These are phyloP conservation scores for Aphanomyces cochlioides DNA, from an alignment of 352 stramenopile species.

Conservation along the genomic window DNA sequence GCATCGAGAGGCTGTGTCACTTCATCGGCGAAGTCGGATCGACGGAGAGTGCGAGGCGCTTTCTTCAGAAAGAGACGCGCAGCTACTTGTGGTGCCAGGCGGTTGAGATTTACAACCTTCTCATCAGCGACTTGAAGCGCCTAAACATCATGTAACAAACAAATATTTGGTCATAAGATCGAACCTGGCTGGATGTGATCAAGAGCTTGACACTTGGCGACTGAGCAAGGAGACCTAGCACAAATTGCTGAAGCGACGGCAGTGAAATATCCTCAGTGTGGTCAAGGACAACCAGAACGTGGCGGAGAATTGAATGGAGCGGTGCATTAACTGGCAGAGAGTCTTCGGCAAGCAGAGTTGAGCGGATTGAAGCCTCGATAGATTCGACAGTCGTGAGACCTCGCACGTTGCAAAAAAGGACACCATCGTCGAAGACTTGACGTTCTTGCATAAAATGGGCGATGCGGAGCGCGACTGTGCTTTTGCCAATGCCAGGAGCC, in stretches of 20 bases:
- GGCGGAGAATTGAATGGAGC: constrained; percentile 50
- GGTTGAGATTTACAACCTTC: constrained; percentile 75
- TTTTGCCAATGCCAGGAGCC: constrained; percentile 70
- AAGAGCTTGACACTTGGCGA: constrained; percentile 58
- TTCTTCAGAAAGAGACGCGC: constrained; percentile 77
- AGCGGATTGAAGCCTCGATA: constrained; percentile 71
- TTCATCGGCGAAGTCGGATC: constrained; percentile 5
- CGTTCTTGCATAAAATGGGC: constrained; percentile 71
- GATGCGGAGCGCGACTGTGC: constrained; percentile 63
- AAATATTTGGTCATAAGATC: not conserved
- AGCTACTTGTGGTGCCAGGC: constrained; percentile 62
- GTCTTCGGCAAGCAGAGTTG: constrained; percentile 54
- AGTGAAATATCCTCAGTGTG: constrained; percentile 83
- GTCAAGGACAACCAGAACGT: constrained; percentile 71
- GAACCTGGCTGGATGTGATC: constrained; percentile 57
- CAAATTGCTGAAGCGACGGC: constrained; percentile 50
- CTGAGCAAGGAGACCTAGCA: constrained; percentile 62
- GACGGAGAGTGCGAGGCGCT: constrained; percentile 40
- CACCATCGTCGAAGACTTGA: constrained; percentile 64
- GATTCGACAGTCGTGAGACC: constrained; percentile 66
- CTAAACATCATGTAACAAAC: not conserved
- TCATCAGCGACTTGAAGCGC: constrained; percentile 61
- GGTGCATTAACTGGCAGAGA: constrained; percentile 26
- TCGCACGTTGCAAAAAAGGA: constrained; percentile 67
- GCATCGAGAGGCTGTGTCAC: constrained; percentile 44